Percentiles rank a stretch among this genome's conserved stretches.
Conservation (phyloP, 2,329 filamentous ascomycete species). For the Hypoxylon sp. region DNA sequence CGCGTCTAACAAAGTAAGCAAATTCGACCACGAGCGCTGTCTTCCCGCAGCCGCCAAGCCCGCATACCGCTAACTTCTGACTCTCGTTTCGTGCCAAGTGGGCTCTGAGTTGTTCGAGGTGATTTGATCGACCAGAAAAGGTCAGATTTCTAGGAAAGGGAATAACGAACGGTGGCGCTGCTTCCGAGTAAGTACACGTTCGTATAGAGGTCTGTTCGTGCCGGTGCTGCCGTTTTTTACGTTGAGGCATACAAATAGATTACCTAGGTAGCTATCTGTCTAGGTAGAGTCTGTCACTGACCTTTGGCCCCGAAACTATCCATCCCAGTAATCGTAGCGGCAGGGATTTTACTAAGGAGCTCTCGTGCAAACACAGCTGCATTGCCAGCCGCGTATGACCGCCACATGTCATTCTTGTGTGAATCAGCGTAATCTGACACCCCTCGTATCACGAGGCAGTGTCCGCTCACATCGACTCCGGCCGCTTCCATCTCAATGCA, state of each 20-base stretch:
- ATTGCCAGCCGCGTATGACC: not conserved
- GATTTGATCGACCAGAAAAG: too few species aligned
- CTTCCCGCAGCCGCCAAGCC: slow-evolving; percentile 61
- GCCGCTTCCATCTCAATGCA: not conserved
- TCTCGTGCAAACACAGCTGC: not conserved
- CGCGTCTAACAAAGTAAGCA: slow-evolving; percentile 57
- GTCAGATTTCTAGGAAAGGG: too few species aligned
- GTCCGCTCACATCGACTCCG: not conserved
- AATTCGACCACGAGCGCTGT: slow-evolving; percentile 59
- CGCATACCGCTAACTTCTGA: slow-evolving; percentile 49
- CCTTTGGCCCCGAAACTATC: too few species aligned
- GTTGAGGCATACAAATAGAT: too few species aligned
- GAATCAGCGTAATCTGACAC: not conserved
- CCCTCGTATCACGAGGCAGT: not conserved
- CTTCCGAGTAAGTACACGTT: too few species aligned
- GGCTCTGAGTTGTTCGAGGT: too few species aligned
- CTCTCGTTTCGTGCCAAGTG: not conserved
- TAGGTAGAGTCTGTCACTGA: too few species aligned
- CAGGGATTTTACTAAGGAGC: not conserved
- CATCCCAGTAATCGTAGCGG: too few species aligned
- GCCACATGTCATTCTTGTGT: not conserved
- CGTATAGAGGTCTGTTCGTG: too few species aligned
- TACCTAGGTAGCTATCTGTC: too few species aligned
- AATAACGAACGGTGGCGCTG: too few species aligned
- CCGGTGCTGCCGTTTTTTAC: too few species aligned